phyloP scores from a whole-genome alignment of 73 alveolate species.

The Symbiodinium pilosum region DNA sequence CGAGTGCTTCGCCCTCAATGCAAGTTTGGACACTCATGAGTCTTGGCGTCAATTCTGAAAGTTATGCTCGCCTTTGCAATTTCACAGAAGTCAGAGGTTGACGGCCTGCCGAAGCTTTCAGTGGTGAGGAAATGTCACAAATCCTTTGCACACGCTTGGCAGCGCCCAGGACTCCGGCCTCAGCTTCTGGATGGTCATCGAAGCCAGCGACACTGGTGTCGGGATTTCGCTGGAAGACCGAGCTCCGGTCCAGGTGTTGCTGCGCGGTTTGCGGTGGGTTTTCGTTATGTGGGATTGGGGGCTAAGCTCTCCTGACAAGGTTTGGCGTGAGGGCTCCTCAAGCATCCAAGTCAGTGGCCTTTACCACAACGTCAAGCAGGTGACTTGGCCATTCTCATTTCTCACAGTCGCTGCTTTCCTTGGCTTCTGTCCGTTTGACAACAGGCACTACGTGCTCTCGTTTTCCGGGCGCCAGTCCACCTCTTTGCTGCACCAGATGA shows the following conservation, averaged over 20 bases:
- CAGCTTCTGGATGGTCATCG: constrained; percentile 66
- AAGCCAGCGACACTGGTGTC: constrained; percentile 41
- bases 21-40: constrained; percentile 15
- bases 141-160: too few relatives aligned
- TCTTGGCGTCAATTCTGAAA: neutral
- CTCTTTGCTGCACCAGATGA: constrained; percentile 49
- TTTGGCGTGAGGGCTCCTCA: constrained; percentile 78
- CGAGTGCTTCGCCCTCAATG: constrained; percentile 53
- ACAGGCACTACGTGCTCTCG: constrained; percentile 41
- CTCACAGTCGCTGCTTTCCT: neutral
- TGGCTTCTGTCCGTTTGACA: neutral
- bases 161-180: neutral
- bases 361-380: constrained; percentile 39
- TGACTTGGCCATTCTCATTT: neutral
- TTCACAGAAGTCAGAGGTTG: too few relatives aligned
- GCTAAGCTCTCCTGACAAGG: neutral
- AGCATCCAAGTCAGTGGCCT: constrained; percentile 43
- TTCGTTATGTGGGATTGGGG: neutral
- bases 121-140: too few relatives aligned
- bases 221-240: constrained; percentile 66
- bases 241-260: constrained; percentile 61
- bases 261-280: neutral
- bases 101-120: too few relatives aligned
- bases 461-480: constrained; percentile 42
- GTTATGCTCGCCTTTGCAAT: too few relatives aligned